These are phyloP conservation scores for Blepharisma japonicum DNA, from an alignment of 73 alveolate genomes.

Conservation along the genomic window DNA sequence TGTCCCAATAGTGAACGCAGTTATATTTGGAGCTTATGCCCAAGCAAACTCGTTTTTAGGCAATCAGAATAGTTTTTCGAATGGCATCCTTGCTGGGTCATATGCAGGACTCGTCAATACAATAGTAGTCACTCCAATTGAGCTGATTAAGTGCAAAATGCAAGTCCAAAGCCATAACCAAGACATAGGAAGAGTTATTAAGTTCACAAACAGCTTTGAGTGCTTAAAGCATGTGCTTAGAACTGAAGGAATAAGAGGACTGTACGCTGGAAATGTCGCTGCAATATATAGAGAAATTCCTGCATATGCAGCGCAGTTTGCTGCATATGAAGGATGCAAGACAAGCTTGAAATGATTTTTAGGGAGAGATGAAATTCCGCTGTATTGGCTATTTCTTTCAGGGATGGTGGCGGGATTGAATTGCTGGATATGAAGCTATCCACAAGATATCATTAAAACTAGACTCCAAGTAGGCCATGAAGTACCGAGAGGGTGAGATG, in stretches of 20 bases:
- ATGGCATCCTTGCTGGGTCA: slow-evolving; percentile 34
- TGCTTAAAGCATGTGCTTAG: slow-evolving; percentile 27
- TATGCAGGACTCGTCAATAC: slow-evolving; percentile 40
- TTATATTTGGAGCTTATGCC: slow-evolving; percentile 40
- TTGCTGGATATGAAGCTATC: slow-evolving; percentile 44
- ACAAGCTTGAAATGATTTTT: not conserved
- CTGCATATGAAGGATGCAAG: slow-evolving; percentile 30
- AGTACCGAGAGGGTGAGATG: slow-evolving; percentile 31
- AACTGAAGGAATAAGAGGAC: slow-evolving; percentile 40
- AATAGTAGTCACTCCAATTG: slow-evolving; percentile 41
- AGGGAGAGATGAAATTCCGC: slow-evolving; percentile 27
- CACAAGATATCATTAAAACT: slow-evolving; percentile 47
- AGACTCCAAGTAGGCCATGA: slow-evolving; percentile 30
- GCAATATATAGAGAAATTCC: slow-evolving; percentile 37
- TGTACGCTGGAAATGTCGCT: slow-evolving; percentile 32
- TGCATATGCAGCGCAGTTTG: slow-evolving; percentile 39
- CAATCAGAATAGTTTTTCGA: slow-evolving; percentile 8
- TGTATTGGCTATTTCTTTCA: not conserved
- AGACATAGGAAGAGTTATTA: not conserved
- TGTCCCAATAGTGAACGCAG: slow-evolving; percentile 40
- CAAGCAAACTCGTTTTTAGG: slow-evolving; percentile 18
- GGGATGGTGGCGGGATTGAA: slow-evolving; percentile 35
- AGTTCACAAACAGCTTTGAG: slow-evolving; percentile 34
- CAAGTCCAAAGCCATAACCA: slow-evolving; percentile 34
- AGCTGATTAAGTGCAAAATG: slow-evolving; percentile 42